These are phyloP conservation scores for Sugiyamaella novakii DNA, from an alignment of 1,139 yeast species.

Conservation along the genomic window DNA sequence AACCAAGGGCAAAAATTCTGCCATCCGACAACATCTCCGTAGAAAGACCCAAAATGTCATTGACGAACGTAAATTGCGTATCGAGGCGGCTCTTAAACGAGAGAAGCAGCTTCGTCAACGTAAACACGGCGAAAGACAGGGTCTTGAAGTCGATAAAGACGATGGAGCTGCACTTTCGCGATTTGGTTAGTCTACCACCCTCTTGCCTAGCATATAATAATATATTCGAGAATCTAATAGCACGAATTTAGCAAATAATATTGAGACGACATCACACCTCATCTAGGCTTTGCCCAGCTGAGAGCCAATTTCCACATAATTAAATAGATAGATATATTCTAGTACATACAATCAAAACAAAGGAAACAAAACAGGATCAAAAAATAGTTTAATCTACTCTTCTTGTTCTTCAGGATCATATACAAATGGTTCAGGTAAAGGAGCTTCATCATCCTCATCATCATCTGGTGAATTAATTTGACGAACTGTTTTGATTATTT, in stretches of 20 bases:
- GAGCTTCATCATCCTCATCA: constrained; percentile 68
- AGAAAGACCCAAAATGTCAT: constrained; percentile 85
- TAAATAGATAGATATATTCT: constrained; percentile 12
- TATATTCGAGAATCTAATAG: too few relatives aligned
- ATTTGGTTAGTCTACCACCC: constrained; percentile 26
- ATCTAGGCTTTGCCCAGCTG: constrained; percentile 2
- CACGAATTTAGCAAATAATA: too few relatives aligned
- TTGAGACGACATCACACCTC: too few relatives aligned
- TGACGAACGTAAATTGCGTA: constrained; percentile 80
- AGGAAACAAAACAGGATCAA: constrained; percentile 1
- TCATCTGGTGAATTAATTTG: constrained; percentile 57
- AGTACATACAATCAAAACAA: constrained; percentile 5
- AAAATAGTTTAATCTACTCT: constrained; percentile 9
- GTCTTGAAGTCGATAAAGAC: constrained; percentile 28
- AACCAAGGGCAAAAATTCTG: constrained; percentile 78
- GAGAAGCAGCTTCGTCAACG: constrained; percentile 75
- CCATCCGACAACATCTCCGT: constrained; percentile 75
- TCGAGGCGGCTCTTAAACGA: constrained; percentile 71
- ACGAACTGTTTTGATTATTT: constrained; percentile 79
- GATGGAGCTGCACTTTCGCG: constrained; percentile 41
- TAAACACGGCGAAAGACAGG: constrained; percentile 30
- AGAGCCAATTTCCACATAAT: constrained; percentile 5
- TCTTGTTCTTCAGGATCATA: constrained; percentile 46
- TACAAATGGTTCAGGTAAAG: constrained; percentile 83
- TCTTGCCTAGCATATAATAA: too few relatives aligned